Conservation (phyloP, 2,329 filamentous ascomycete species). For the Teratosphaeriaceae sp. region DNA sequence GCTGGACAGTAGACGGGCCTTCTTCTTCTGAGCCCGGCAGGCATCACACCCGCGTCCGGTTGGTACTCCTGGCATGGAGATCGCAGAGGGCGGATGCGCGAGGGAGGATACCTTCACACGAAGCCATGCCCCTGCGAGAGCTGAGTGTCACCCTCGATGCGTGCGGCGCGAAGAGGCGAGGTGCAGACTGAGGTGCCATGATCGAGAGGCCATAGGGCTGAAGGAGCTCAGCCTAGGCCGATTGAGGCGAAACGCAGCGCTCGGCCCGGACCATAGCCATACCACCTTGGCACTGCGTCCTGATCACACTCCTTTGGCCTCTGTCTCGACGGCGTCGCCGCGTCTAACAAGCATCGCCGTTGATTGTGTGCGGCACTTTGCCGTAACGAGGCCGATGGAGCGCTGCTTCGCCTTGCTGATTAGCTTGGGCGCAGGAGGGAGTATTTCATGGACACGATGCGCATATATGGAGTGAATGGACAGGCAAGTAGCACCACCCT, state of each 20-base stretch:
- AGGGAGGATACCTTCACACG: too few species aligned
- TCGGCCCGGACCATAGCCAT: neutral
- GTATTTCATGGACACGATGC: neutral
- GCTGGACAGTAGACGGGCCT: constrained; percentile 1
- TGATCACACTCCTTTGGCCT: neutral
- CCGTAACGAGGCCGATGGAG: neutral
- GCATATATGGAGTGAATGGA: too few species aligned
- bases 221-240: too few species aligned
- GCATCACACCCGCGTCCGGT: constrained; percentile 12
- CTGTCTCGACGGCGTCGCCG: neutral
- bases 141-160: too few species aligned
- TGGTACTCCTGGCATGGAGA: constrained; percentile 25
- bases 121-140: too few species aligned
- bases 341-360: neutral
- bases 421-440: neutral
- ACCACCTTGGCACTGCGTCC: neutral
- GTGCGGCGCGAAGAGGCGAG: too few species aligned
- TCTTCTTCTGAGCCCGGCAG: constrained; percentile 15
- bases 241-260: neutral
- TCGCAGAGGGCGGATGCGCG: neutral
- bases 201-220: too few species aligned
- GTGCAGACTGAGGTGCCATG: too few species aligned
- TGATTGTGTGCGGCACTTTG: neutral
- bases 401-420: neutral
- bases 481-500: too few species aligned